Percentiles rank a stretch among this genome's conserved stretches.
These are phyloP conservation scores for Zasmidium angulare DNA, from an alignment of 2,329 filamentous ascomycete genomes.

Conservation along the genomic window DNA sequence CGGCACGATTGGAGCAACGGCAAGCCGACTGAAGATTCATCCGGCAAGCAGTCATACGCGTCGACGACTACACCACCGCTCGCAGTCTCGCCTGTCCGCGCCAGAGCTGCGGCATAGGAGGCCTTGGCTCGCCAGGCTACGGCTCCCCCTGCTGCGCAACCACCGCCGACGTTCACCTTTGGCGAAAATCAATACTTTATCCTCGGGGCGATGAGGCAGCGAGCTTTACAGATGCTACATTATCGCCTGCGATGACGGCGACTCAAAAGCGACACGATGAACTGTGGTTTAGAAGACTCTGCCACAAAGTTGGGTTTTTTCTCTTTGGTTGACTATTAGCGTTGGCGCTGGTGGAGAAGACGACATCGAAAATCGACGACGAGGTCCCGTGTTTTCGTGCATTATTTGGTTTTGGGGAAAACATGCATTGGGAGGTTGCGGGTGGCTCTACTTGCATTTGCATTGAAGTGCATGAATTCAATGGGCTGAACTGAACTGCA, in stretches of 20 bases:
- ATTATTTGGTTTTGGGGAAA: too few relatives aligned
- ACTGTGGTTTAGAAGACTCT: too few relatives aligned
- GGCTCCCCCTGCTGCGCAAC: not conserved
- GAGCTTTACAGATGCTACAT: too few relatives aligned
- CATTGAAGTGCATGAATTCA: too few relatives aligned
- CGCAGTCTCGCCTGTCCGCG: not conserved
- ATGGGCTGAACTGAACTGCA: too few relatives aligned
- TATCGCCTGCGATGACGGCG: too few relatives aligned
- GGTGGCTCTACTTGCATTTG: too few relatives aligned
- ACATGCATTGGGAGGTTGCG: too few relatives aligned
- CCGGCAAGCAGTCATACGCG: not conserved
- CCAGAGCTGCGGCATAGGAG: not conserved
- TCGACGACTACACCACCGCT: not conserved
- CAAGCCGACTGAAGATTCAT: not conserved
- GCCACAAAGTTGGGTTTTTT: not conserved
- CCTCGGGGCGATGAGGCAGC: too few relatives aligned
- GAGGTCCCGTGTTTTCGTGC: too few relatives aligned
- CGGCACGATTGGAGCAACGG: not conserved
- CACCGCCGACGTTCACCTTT: not conserved
- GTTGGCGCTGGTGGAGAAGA: constrained; percentile 26
- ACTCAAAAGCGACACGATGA: not conserved
- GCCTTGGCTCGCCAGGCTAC: not conserved
- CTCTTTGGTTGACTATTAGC: constrained; percentile 16
- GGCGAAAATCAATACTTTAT: too few relatives aligned
- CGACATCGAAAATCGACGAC: constrained; percentile 1